Conservation (phyloP, 1,139 yeast genomes). For the Saccharomyces pastorianus region DNA sequence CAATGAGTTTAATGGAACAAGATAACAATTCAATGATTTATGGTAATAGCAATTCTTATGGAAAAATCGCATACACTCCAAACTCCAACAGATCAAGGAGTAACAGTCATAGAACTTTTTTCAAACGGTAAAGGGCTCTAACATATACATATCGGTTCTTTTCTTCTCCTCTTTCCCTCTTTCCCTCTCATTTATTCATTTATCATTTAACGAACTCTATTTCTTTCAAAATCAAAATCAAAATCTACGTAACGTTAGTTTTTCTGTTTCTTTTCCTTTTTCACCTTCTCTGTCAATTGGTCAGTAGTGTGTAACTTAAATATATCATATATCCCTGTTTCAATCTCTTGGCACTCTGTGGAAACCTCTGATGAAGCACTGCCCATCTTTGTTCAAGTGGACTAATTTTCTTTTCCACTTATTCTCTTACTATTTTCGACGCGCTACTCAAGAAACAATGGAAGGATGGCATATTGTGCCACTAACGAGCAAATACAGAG, state of each 20-base stretch:
- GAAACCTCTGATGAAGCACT: neutral
- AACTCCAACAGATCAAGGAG: slow-evolving; percentile 35
- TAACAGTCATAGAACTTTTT: slow-evolving; percentile 33
- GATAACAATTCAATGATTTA: slow-evolving; percentile 44
- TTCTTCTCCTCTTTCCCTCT: neutral
- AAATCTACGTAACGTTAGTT: neutral
- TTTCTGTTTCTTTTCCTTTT: neutral
- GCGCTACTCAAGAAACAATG: neutral
- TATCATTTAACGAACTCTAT: neutral
- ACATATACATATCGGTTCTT: slow-evolving; percentile 9
- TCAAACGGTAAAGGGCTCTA: slow-evolving; percentile 32
- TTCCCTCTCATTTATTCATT: neutral
- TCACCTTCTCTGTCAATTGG: neutral
- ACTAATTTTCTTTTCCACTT: neutral
- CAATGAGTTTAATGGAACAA: slow-evolving; percentile 79
- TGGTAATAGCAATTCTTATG: slow-evolving; percentile 49
- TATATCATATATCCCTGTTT: neutral
- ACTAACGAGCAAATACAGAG: neutral
- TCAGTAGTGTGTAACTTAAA: neutral
- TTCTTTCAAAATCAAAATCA: neutral
- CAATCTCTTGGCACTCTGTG: neutral
- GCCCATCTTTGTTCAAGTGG: neutral
- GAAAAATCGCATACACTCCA: slow-evolving; percentile 63
- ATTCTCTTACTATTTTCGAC: neutral
- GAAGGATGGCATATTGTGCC: neutral